These are phyloP conservation scores for Heliosperma pusillum DNA, from an alignment of 148 eudicot species.

Conservation along the genomic window DNA sequence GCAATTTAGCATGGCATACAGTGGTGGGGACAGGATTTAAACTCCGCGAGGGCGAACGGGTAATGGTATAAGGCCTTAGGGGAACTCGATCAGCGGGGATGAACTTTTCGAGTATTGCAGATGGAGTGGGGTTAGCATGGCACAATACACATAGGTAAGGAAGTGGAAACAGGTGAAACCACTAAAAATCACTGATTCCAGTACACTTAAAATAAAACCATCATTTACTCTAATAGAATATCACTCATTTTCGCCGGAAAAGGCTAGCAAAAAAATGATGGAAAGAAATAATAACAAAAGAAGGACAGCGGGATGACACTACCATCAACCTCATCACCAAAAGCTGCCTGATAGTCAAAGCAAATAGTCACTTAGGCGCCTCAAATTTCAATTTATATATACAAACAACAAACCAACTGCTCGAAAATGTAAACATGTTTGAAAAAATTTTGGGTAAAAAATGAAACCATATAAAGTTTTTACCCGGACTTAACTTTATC, in stretches of 20 bases:
- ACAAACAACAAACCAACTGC: background rate
- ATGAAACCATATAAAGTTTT: background rate
- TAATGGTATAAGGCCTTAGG: too few relatives aligned
- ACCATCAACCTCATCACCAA: background rate
- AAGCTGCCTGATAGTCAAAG: background rate
- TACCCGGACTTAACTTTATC: background rate
- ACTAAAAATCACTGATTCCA: background rate
- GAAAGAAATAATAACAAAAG: background rate
- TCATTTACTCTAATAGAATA: background rate
- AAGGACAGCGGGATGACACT: too few relatives aligned
- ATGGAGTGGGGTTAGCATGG: slow-evolving; percentile 1
- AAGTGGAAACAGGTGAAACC: slow-evolving; percentile 2
- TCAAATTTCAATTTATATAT: background rate
- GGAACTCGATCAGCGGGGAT: too few relatives aligned
- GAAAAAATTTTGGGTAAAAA: background rate
- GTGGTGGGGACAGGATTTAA: too few relatives aligned
- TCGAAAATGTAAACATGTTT: background rate
- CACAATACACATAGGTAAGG: background rate
- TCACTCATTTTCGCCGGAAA: background rate
- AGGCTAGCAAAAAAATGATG: background rate
- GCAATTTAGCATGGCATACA: too few relatives aligned
- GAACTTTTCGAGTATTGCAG: too few relatives aligned
- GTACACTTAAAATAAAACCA: background rate
- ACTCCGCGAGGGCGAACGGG: too few relatives aligned
- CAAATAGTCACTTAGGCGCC: slow-evolving; percentile 6